Evolutionary conservation across 31 red algal genomes (phyloP), one percentile per base, ranked within the genome.

Genomic region (Asparagopsis taxiformis): DNA sequence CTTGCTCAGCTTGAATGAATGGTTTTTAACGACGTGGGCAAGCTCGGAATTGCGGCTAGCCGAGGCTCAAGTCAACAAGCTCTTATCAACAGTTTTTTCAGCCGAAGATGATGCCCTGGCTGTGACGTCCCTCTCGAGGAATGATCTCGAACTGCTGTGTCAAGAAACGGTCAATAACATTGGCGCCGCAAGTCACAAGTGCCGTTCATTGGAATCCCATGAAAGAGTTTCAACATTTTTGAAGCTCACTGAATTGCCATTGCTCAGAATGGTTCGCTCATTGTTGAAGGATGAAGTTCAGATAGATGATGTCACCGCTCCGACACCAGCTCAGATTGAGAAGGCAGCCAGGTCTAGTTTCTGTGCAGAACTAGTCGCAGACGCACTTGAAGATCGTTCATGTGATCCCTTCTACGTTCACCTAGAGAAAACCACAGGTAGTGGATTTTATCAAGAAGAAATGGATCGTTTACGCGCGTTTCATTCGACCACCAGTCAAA

Each of bases 1-100:
- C 51, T 44, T 80, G 33, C 64, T 80, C 0, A 80, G 77, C 51
- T 70, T 80, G 77, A 80, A 80, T 38, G 77, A 80, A 51, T 80
- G 63, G 2, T 80, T 80, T 41, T 55, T 67, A 5, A 80, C 77
- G 8, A 68, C 77, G 2, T 80, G 77, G 77, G 77, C 77, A 20
- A 80, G 77, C 59, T 80, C 77, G n/a, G 77, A 80, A 49, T 41
- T 80, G 50, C 49, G 77, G 48, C 52, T 80, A 53, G 65, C 77
- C 15, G 63, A 80, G 36, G 53, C 63, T 25, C 55, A 80, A 55
- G 77, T 80, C 41, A 59, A 30, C 46, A 8, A 19, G 29, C 33
- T 80, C 24, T 36, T 80, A 22, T 51, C 35, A 11, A 20, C 38
- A 30, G 77, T 55, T 8, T 52, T 80, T 17, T 21, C 11, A 2